A percentile compares a stretch with the other conserved stretches of the same genome.
Conservation (phyloP, 202 grass and related monocot species). For the Saccharum hybrid region DNA sequence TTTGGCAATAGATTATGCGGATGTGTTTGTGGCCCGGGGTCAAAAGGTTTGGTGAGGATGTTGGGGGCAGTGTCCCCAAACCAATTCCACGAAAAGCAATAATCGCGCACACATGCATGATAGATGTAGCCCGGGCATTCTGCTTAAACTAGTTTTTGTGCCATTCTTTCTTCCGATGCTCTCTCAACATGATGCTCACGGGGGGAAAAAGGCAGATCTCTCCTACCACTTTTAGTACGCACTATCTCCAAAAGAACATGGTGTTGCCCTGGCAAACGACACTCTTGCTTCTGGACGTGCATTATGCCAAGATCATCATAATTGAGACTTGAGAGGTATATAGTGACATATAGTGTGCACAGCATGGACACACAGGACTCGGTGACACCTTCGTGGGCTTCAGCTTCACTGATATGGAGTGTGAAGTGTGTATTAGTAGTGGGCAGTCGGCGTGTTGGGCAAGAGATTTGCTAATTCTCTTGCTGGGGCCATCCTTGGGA, state of each 20-base stretch:
- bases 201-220: slow-evolving; percentile 35
- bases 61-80: slow-evolving; percentile 33
- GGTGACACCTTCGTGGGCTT: background rate
- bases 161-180: slow-evolving; percentile 32
- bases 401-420: background rate
- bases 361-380: background rate
- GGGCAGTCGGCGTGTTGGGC: slow-evolving; percentile 4
- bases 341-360: background rate
- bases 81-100: background rate
- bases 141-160: slow-evolving; percentile 6
- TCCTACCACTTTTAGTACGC: slow-evolving; percentile 21
- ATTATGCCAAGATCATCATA: slow-evolving; percentile 16
- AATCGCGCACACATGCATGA: background rate
- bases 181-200: slow-evolving; percentile 38
- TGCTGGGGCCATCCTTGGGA: background rate
- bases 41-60: slow-evolving; percentile 41
- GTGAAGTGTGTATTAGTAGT: background rate
- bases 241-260: slow-evolving; percentile 3
- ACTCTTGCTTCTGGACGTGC: slow-evolving; percentile 14
- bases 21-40: background rate
- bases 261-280: background rate
- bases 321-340: background rate
- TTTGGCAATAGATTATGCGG: slow-evolving; percentile 25
- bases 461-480: slow-evolving; percentile 14
- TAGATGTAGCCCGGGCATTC: background rate